Conservation (phyloP, 2,329 filamentous ascomycete species). For the Colletotrichum coccodes region DNA sequence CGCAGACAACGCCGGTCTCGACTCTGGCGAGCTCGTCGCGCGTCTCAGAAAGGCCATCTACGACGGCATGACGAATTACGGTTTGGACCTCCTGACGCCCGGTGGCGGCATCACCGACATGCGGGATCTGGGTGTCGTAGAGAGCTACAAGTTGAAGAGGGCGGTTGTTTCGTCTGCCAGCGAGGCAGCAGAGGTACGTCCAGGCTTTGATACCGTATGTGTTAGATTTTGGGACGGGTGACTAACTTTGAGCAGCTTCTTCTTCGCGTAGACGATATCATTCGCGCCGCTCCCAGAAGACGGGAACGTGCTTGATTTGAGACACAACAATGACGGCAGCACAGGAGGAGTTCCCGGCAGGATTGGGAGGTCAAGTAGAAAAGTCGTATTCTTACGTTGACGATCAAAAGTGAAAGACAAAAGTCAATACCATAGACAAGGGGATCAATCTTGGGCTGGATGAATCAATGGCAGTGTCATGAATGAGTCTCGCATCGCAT, state of each 20-base stretch:
- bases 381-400: slow-evolving; percentile 24
- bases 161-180: slow-evolving; percentile 97
- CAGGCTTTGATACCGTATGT: neutral
- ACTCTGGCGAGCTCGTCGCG: slow-evolving; percentile 93
- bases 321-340: slow-evolving; percentile 35
- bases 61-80: slow-evolving; percentile 91
- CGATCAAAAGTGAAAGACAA: slow-evolving; percentile 10
- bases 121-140: slow-evolving; percentile 93
- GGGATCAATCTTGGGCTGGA: slow-evolving; percentile 28
- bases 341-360: slow-evolving; percentile 15
- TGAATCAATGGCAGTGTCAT: slow-evolving; percentile 32
- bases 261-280: slow-evolving; percentile 96
- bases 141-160: slow-evolving; percentile 98
- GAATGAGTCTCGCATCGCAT: neutral
- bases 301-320: slow-evolving; percentile 74
- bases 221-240: neutral
- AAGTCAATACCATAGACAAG: slow-evolving; percentile 33
- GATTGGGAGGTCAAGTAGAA: slow-evolving; percentile 11
- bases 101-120: slow-evolving; percentile 96
- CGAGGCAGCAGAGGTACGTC: slow-evolving; percentile 91
- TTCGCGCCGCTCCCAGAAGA: slow-evolving; percentile 87
- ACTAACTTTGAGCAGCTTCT: slow-evolving; percentile 70
- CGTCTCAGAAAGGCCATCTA: slow-evolving; percentile 94
- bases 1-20: slow-evolving; percentile 95
- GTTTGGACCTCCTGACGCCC: slow-evolving; percentile 87